Conservation (phyloP, 1,139 yeast species). For the Hyphopichia fennica region DNA sequence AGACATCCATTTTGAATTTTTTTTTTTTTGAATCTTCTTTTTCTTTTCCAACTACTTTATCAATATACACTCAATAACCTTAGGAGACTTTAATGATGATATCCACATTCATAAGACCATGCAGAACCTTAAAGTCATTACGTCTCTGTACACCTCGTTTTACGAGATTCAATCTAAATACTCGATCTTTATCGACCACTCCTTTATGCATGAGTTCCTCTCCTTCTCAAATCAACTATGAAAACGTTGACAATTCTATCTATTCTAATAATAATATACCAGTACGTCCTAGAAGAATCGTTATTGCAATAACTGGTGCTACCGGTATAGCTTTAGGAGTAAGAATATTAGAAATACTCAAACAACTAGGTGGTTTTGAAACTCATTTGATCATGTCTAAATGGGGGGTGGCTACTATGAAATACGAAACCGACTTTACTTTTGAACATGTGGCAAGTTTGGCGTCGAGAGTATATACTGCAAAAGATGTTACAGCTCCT, state of each 20-base stretch:
- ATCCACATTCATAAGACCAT: background rate
- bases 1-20: no score
- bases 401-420: constrained; percentile 20
- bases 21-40: no score
- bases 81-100: no score
- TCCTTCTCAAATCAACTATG: constrained; percentile 1
- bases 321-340: constrained; percentile 17
- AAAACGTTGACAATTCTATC: constrained; percentile 1
- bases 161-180: background rate
- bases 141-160: no score
- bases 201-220: no score
- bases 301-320: constrained; percentile 20
- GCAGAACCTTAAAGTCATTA: no score
- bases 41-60: no score
- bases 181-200: background rate
- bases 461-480: constrained; percentile 12
- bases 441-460: constrained; percentile 10
- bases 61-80: no score
- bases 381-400: constrained; percentile 18
- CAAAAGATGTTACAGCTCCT: constrained; percentile 16
- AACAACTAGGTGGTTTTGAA: constrained; percentile 11
- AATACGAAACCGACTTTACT: constrained; percentile 16
- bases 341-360: constrained; percentile 12
- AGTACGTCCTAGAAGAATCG: constrained; percentile 13
- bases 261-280: background rate